Evolutionary conservation across 805 yeast genomes (phyloP).

Genomic region (Pichia insulana): DNA sequence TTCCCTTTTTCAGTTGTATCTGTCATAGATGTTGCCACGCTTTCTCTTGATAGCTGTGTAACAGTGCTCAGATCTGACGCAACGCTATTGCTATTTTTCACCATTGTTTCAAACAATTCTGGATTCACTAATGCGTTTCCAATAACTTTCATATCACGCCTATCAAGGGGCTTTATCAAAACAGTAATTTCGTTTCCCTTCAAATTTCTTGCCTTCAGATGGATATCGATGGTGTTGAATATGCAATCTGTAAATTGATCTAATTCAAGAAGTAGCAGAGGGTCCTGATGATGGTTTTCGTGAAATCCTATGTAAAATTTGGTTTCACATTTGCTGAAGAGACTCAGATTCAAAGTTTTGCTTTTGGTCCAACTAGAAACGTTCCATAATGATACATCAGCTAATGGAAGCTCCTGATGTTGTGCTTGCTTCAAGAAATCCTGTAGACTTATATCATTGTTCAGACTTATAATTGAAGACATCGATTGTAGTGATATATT

Average conservation of each 20-base stretch:
- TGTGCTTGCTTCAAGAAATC: not conserved
- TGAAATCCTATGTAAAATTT: slow-evolving; percentile 3
- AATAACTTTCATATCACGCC: not conserved
- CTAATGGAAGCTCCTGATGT: slow-evolving; percentile 11
- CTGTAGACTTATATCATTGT: too few species aligned
- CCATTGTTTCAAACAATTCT: not conserved
- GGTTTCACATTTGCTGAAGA: not conserved
- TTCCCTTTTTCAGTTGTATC: not conserved
- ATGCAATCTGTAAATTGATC: slow-evolving; percentile 5
- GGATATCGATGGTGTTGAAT: slow-evolving; percentile 13
- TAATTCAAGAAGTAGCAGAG: not conserved
- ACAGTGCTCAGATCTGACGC: slow-evolving; percentile 16
- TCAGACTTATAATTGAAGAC: not conserved
- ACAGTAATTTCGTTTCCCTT: slow-evolving; percentile 3
- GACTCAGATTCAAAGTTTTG: not conserved
- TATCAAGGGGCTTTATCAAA: slow-evolving; percentile 10
- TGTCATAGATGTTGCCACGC: slow-evolving; percentile 2
- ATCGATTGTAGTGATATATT: not conserved
- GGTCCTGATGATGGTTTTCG: not conserved
- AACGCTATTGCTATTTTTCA: slow-evolving; percentile 2
- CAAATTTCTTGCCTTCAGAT: slow-evolving; percentile 9
- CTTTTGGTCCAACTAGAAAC: slow-evolving; percentile 21
- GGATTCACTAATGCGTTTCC: slow-evolving; percentile 5
- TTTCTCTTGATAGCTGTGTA: not conserved
- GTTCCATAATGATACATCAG: slow-evolving; percentile 22